Conservation (phyloP, 225 moss, liverwort and hornwort species). For the Neckera pumila region DNA sequence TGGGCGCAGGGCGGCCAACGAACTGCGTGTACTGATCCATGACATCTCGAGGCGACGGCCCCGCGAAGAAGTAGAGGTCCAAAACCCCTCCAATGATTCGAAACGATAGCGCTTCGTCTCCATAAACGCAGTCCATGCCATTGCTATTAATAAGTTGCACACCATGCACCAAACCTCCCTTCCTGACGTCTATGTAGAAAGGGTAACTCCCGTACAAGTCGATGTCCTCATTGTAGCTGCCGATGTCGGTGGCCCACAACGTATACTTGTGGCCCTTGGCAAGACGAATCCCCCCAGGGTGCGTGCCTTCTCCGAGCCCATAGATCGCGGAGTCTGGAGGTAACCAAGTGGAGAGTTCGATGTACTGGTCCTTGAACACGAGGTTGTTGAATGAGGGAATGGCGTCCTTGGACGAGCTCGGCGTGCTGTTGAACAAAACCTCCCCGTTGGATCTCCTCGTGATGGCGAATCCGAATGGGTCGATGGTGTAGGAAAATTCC, state of each 20-base stretch:
- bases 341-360: constrained; percentile 66
- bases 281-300: constrained; percentile 50
- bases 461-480: constrained; percentile 80
- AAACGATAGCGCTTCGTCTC: constrained; percentile 32
- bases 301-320: constrained; percentile 78
- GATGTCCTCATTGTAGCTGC: constrained; percentile 33
- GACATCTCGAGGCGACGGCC: constrained; percentile 53
- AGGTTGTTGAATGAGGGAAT: constrained; percentile 19
- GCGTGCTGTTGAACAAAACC: constrained; percentile 74
- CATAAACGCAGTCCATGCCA: constrained; percentile 76
- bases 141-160: constrained; percentile 93
- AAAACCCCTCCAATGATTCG: constrained; percentile 65
- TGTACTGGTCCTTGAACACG: constrained; percentile 84
- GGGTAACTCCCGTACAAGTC: constrained; percentile 79
- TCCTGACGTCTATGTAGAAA: constrained; percentile 68
- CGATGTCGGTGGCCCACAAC: constrained; percentile 71
- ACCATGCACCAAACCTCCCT: constrained; percentile 48
- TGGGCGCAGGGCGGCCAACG: constrained; percentile 77
- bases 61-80: constrained; percentile 79
- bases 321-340: constrained; percentile 50
- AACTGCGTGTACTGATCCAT: constrained; percentile 79
- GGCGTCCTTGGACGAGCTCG: neutral
- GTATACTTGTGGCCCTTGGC: constrained; percentile 56
- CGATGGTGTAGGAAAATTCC: constrained; percentile 46
- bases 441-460: constrained; percentile 52